Evolutionary conservation across 768 basidiomycete genomes (phyloP).

Genomic region (Fomitopsis serialis): DNA sequence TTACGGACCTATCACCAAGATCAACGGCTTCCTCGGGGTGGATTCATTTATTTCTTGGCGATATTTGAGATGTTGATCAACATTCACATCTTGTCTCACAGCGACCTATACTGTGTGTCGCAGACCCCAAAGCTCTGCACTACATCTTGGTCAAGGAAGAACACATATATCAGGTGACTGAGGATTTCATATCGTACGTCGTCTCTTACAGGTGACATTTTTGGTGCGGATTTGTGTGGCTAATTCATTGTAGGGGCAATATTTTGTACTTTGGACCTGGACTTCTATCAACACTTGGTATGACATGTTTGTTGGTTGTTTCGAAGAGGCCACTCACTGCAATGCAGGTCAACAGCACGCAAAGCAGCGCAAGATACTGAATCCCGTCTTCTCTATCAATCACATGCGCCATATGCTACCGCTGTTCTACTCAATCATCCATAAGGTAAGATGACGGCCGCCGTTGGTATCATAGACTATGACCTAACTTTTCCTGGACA

Average conservation of each 20-base stretch:
- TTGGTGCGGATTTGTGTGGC: constrained; percentile 10
- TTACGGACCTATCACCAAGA: constrained; percentile 13
- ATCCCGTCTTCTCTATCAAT: constrained; percentile 14
- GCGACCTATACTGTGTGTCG: constrained; percentile 33
- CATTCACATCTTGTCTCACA: not conserved
- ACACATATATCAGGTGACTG: constrained; percentile 10
- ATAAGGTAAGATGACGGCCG: constrained; percentile 12
- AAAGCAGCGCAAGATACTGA: constrained; percentile 25
- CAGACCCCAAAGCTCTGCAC: constrained; percentile 40
- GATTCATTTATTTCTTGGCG: not conserved
- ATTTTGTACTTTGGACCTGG: constrained; percentile 4
- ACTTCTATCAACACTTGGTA: not conserved
- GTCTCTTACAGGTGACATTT: not conserved
- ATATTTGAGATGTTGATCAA: too few relatives aligned
- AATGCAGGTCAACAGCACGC: constrained; percentile 11
- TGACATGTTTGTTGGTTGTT: too few relatives aligned
- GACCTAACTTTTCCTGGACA: not conserved
- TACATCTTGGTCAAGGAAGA: constrained; percentile 40
- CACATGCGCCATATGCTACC: constrained; percentile 16
- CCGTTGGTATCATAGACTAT: not conserved
- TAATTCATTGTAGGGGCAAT: constrained; percentile 19
- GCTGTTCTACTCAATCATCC: constrained; percentile 8
- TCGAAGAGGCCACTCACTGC: too few relatives aligned
- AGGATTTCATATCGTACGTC: constrained; percentile 13
- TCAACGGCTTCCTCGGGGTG: constrained; percentile 17